These are phyloP conservation scores for Eucalyptus pauciflora DNA, from an alignment of 345 rosid genomes.

Conservation along the genomic window DNA sequence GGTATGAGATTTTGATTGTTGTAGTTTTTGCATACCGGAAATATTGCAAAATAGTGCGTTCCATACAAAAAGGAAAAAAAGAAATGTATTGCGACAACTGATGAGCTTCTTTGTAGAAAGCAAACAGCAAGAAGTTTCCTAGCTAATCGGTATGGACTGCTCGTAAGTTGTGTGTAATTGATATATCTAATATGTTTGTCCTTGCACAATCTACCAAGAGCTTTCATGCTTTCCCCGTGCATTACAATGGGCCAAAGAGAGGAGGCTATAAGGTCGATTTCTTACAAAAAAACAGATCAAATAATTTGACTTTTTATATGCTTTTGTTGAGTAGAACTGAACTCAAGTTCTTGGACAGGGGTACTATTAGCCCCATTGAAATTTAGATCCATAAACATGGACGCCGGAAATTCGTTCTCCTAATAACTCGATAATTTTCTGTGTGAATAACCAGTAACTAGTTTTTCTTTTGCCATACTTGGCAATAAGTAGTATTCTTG, in stretches of 20 bases:
- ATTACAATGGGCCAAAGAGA: not conserved
- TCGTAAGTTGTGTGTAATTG: not conserved
- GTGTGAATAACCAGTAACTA: not conserved
- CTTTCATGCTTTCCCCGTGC: not conserved
- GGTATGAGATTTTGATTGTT: not conserved
- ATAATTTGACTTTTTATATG: not conserved
- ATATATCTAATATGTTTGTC: not conserved
- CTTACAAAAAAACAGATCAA: not conserved
- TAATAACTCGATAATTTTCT: not conserved
- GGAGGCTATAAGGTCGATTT: not conserved
- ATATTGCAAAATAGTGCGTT: not conserved
- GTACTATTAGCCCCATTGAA: not conserved
- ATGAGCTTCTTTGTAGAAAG: not conserved
- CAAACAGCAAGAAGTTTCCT: not conserved
- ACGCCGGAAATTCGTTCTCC: not conserved
- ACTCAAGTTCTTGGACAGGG: not conserved
- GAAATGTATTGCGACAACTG: not conserved
- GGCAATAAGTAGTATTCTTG: not conserved
- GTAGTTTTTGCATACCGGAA: not conserved
- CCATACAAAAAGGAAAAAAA: not conserved
- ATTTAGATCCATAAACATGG: not conserved
- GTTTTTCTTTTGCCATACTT: not conserved
- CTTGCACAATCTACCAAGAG: not conserved
- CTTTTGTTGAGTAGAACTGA: not conserved
- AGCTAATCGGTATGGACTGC: not conserved